Evolutionary conservation across 805 yeast genomes (phyloP).

Genomic region (Barnettozyma populi): DNA sequence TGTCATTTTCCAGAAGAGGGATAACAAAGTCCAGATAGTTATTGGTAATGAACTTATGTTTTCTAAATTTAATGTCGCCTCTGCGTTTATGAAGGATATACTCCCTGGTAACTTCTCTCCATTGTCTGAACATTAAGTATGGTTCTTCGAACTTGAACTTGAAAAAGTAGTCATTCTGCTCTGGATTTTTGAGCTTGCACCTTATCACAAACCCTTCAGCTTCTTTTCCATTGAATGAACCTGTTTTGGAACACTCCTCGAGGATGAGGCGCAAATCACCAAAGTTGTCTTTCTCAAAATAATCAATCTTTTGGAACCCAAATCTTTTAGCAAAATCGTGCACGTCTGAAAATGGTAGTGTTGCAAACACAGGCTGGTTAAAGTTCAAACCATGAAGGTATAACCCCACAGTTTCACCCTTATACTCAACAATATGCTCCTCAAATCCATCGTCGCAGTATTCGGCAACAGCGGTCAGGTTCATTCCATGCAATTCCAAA

Average conservation of each 20-base stretch:
- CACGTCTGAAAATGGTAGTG: slow-evolving; percentile 60
- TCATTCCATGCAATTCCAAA: slow-evolving; percentile 38
- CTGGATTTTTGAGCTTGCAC: slow-evolving; percentile 33
- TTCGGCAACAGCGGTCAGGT: slow-evolving; percentile 86
- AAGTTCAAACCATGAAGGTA: slow-evolving; percentile 85
- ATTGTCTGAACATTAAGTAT: slow-evolving; percentile 80
- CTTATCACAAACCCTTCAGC: slow-evolving; percentile 94
- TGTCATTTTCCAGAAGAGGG: slow-evolving; percentile 46
- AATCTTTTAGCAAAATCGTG: slow-evolving; percentile 52
- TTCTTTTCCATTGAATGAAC: slow-evolving; percentile 65
- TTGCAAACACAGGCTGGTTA: slow-evolving; percentile 58
- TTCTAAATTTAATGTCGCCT: slow-evolving; percentile 35
- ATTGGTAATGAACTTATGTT: slow-evolving; percentile 56
- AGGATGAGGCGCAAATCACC: slow-evolving; percentile 44
- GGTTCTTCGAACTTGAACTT: slow-evolving; percentile 96
- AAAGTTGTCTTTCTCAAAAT: slow-evolving; percentile 34
- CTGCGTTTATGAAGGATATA: slow-evolving; percentile 33
- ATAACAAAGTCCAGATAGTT: slow-evolving; percentile 65
- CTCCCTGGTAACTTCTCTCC: slow-evolving; percentile 79
- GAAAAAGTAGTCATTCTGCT: slow-evolving; percentile 59
- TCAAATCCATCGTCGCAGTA: slow-evolving; percentile 89
- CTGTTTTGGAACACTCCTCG: slow-evolving; percentile 53
- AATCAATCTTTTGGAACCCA: slow-evolving; percentile 66
- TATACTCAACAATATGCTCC: slow-evolving; percentile 83
- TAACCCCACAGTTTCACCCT: slow-evolving; percentile 63